phyloP scores from a whole-genome alignment of 768 basidiomycete genomes.

The Collybiopsis luxurians region DNA sequence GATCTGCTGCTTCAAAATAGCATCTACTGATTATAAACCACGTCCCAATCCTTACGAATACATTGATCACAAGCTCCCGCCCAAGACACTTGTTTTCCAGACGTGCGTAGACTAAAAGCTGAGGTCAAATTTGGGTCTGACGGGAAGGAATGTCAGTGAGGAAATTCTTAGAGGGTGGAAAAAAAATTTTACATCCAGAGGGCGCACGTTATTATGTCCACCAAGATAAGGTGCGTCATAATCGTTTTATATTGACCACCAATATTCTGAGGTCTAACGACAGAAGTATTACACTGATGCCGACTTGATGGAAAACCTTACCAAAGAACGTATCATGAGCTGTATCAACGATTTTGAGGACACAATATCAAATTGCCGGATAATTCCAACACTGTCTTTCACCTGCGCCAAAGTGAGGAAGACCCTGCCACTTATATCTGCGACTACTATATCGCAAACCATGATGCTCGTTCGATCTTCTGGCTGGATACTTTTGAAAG shows the following conservation, averaged over 20 bases:
- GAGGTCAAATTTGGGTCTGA: slow-evolving; percentile 11
- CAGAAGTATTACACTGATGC: slow-evolving; percentile 57
- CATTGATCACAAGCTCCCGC: not conserved
- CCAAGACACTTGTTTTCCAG: not conserved
- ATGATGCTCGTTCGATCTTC: slow-evolving; percentile 44
- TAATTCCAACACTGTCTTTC: slow-evolving; percentile 43
- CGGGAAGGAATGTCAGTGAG: slow-evolving; percentile 4
- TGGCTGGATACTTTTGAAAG: slow-evolving; percentile 48
- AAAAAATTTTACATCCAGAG: slow-evolving; percentile 51
- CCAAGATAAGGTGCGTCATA: slow-evolving; percentile 35
- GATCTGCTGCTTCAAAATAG: not conserved
- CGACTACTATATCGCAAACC: slow-evolving; percentile 54
- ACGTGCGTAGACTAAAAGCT: not conserved
- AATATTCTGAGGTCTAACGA: not conserved
- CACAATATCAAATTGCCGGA: slow-evolving; percentile 26
- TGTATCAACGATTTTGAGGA: slow-evolving; percentile 29
- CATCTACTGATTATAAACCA: not conserved
- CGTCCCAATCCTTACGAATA: not conserved
- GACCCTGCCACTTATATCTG: slow-evolving; percentile 14
- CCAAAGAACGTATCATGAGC: slow-evolving; percentile 30
- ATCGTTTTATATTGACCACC: not conserved
- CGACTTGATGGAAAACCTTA: slow-evolving; percentile 39
- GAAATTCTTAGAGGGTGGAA: slow-evolving; percentile 39
- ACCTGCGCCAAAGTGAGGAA: slow-evolving; percentile 27
- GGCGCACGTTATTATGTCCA: slow-evolving; percentile 59